A percentile compares a stretch with the other conserved stretches of the same genome.
phyloP scores from a whole-genome alignment of 768 basidiomycete species.

The Mycena olivaceomarginata region DNA sequence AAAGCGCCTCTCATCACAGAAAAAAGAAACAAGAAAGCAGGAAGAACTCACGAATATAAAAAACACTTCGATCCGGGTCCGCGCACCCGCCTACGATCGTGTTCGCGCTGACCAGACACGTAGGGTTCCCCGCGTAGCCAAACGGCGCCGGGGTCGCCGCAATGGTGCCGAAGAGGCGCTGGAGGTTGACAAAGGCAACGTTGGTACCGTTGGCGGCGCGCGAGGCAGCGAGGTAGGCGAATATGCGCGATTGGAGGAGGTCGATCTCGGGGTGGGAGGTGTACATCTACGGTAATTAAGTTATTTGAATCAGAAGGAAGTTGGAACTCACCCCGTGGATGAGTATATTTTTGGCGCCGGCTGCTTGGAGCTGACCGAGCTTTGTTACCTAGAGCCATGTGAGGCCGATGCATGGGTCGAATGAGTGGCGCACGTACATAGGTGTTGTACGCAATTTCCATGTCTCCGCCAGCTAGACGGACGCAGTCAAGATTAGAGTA shows the following conservation, averaged over 20 bases:
- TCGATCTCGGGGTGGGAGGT: slow-evolving; percentile 52
- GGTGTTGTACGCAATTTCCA: slow-evolving; percentile 47
- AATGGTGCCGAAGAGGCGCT: slow-evolving; percentile 52
- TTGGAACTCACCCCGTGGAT: slow-evolving; percentile 51
- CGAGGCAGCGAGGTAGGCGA: slow-evolving; percentile 50
- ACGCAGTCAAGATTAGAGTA: too few species aligned
- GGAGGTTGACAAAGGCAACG: slow-evolving; percentile 54
- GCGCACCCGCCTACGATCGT: slow-evolving; percentile 55
- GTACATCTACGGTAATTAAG: slow-evolving; percentile 50
- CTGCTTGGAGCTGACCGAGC: slow-evolving; percentile 53
- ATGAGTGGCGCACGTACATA: slow-evolving; percentile 39
- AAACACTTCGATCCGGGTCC: slow-evolving; percentile 55
- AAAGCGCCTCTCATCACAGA: too few species aligned
- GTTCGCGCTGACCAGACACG: slow-evolving; percentile 55
- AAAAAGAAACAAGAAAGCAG: neutral
- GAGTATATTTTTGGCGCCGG: slow-evolving; percentile 53
- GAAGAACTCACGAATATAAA: slow-evolving; percentile 52
- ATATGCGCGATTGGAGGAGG: slow-evolving; percentile 51
- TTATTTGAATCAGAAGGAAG: too few species aligned
- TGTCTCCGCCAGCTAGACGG: slow-evolving; percentile 49
- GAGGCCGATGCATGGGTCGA: neutral
- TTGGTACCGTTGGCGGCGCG: slow-evolving; percentile 53
- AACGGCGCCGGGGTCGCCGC: slow-evolving; percentile 48
- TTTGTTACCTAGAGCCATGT: slow-evolving; percentile 45
- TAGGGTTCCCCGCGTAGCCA: slow-evolving; percentile 53